These are phyloP conservation scores for Meyerozyma sp. DNA, from an alignment of 1,139 yeast genomes.

Conservation along the genomic window DNA sequence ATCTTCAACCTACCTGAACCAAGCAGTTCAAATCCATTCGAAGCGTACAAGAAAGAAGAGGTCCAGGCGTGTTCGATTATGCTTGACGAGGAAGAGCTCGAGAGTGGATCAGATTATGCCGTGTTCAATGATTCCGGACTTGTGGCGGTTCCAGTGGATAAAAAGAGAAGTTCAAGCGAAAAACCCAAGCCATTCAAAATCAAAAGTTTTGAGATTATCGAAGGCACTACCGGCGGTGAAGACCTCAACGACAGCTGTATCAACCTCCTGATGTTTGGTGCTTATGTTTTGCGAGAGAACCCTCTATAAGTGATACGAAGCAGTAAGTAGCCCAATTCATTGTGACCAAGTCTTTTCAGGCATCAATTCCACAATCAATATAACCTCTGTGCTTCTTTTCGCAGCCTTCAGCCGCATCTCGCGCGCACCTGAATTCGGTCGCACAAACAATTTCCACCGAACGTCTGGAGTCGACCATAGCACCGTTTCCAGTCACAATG, in stretches of 20 bases:
- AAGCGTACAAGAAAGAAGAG: constrained; percentile 16
- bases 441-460: background rate
- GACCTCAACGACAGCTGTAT: constrained; percentile 63
- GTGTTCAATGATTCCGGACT: constrained; percentile 25
- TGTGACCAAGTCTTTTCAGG: too few relatives aligned
- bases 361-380: too few relatives aligned
- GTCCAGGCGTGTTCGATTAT: constrained; percentile 23
- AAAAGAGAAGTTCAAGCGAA: constrained; percentile 7
- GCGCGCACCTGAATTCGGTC: background rate
- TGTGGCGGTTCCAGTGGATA: constrained; percentile 15
- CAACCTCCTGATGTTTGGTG: constrained; percentile 70
- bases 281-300: constrained; percentile 64
- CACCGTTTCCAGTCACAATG: background rate
- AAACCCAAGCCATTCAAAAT: constrained; percentile 19
- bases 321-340: background rate
- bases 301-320: constrained; percentile 23
- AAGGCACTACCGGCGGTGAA: constrained; percentile 50
- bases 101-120: constrained; percentile 29
- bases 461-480: background rate
- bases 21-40: constrained; percentile 21
- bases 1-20: constrained; percentile 36
- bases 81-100: constrained; percentile 31
- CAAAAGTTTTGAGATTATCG: constrained; percentile 59
- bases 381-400: background rate
- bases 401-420: background rate